Conservation (phyloP, 2,329 filamentous ascomycete species). For the Sporothrix brunneoviolacea region DNA sequence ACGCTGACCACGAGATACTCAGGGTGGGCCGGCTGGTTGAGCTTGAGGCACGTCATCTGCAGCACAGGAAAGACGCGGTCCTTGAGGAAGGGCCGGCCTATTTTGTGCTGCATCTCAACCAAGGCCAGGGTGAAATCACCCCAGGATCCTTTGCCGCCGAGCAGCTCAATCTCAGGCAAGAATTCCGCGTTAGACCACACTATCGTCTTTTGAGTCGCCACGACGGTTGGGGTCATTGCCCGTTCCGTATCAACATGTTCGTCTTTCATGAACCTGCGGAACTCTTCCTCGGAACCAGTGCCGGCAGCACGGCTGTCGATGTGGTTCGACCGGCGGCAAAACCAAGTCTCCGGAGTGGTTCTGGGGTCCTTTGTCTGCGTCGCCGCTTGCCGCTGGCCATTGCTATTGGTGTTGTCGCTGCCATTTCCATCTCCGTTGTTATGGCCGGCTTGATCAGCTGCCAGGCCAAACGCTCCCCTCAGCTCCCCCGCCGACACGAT, state of each 20-base stretch:
- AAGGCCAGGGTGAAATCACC: constrained; percentile 42
- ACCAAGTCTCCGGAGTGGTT: constrained; percentile 50
- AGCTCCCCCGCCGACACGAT: constrained; percentile 31
- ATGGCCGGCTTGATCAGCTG: not conserved
- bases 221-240: constrained; percentile 51
- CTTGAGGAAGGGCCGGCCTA: constrained; percentile 50
- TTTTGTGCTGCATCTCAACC: constrained; percentile 59
- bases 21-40: constrained; percentile 23
- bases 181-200: no score
- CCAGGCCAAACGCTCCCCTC: constrained; percentile 17
- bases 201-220: constrained; percentile 39
- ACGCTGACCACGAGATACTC: constrained; percentile 55
- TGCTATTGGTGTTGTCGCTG: no score
- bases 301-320: constrained; percentile 41
- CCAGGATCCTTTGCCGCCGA: constrained; percentile 26
- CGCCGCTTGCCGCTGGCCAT: no score
- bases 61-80: constrained; percentile 62
- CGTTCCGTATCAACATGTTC: constrained; percentile 51
- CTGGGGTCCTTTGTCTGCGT: constrained; percentile 15
- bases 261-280: constrained; percentile 51
- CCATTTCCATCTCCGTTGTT: no score
- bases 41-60: constrained; percentile 47
- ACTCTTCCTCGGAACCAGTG: constrained; percentile 59
- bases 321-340: constrained; percentile 57
- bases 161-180: no score